Evolutionary conservation across 73 alveolate genomes (phyloP).

Genomic region (Paramecium tetraurelia): DNA sequence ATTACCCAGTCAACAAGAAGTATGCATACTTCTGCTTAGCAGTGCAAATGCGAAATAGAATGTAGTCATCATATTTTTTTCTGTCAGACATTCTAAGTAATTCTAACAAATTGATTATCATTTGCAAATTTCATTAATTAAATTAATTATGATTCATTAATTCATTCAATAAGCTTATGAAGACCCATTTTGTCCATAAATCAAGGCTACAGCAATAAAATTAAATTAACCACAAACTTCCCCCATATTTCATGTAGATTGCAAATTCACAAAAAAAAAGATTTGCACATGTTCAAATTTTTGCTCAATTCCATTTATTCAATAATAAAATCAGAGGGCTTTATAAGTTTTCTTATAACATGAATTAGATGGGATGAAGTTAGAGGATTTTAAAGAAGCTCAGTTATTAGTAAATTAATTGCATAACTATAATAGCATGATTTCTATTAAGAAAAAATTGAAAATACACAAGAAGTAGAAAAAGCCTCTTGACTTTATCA

Average conservation of each 20-base stretch:
- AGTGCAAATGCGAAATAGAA: no score
- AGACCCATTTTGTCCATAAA: background rate
- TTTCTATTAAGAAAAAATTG: background rate
- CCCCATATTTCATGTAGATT: background rate
- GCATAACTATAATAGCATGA: background rate
- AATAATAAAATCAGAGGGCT: background rate
- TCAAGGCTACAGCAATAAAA: background rate
- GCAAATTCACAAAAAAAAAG: slow-evolving; percentile 17
- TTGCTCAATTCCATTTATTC: background rate
- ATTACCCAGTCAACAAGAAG: no score
- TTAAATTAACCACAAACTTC: background rate
- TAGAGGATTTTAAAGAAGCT: slow-evolving; percentile 13
- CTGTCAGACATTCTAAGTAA: no score
- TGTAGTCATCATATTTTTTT: no score
- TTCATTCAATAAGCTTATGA: background rate
- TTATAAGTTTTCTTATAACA: background rate
- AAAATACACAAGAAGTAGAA: background rate
- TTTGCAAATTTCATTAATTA: background rate
- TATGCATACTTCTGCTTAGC: no score
- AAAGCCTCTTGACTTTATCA: background rate
- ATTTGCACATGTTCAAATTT: background rate
- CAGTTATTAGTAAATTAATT: background rate
- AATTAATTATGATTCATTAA: background rate
- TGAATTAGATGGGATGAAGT: background rate
- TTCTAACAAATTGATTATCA: no score